Percentiles rank a stretch among this genome's conserved stretches.
phyloP scores from a whole-genome alignment of 768 basidiomycete species.

The Austroboletus eburneus region DNA sequence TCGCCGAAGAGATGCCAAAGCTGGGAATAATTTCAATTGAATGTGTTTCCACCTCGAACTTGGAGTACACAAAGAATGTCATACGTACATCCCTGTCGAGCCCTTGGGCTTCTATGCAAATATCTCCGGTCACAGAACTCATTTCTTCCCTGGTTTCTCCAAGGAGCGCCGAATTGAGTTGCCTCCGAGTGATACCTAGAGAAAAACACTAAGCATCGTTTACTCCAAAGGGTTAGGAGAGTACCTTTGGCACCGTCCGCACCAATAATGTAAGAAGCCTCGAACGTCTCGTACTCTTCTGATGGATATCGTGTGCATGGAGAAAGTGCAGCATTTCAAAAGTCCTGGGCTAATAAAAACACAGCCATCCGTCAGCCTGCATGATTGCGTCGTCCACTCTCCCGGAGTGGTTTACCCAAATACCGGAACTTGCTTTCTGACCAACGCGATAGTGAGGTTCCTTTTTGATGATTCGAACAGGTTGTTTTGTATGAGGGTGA shows the following conservation, averaged over 20 bases:
- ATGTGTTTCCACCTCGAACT: too few species aligned
- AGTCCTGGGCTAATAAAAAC: constrained; percentile 30
- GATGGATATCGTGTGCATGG: constrained; percentile 35
- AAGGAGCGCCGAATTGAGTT: constrained; percentile 38
- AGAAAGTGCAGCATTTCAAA: constrained; percentile 42
- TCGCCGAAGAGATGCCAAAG: constrained; percentile 22
- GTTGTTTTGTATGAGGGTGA: constrained; percentile 37
- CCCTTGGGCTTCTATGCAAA: constrained; percentile 30
- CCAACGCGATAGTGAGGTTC: constrained; percentile 33
- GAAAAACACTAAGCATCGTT: not conserved
- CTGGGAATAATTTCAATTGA: constrained; percentile 5
- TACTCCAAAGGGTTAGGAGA: not conserved
- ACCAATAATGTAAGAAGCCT: constrained; percentile 36
- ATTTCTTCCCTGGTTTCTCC: constrained; percentile 35
- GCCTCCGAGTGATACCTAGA: constrained; percentile 35
- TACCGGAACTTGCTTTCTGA: constrained; percentile 36
- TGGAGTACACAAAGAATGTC: not conserved
- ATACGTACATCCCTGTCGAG: constrained; percentile 24
- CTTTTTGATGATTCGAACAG: constrained; percentile 51
- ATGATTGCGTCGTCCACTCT: not conserved
- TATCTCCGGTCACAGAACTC: constrained; percentile 33
- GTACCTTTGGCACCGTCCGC: constrained; percentile 37
- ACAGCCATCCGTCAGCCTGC: not conserved
- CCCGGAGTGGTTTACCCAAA: constrained; percentile 33
- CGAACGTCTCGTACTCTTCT: constrained; percentile 30